Evolutionary conservation across 73 alveolate genomes (phyloP).

Genomic region (Paramecium tetraurelia): DNA sequence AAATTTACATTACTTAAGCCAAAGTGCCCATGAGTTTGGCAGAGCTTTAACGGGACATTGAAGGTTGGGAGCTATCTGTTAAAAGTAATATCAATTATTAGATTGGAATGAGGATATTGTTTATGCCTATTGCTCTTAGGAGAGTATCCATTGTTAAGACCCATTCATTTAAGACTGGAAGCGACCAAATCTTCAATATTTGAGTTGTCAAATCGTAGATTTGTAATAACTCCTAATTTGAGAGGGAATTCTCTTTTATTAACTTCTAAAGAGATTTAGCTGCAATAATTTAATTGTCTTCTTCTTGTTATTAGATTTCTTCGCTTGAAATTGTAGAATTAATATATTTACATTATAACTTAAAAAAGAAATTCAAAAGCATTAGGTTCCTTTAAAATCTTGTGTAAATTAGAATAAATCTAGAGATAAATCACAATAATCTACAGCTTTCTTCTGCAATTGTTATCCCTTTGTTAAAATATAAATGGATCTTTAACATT

Average conservation of each 20-base stretch:
- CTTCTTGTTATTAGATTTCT: constrained; percentile 31
- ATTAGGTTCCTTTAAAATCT: neutral
- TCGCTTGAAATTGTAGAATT: neutral
- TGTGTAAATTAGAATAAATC: neutral
- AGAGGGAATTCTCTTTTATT: neutral
- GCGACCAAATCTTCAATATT: constrained; percentile 54
- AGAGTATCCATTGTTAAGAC: neutral
- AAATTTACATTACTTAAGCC: constrained; percentile 16
- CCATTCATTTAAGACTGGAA: constrained; percentile 59
- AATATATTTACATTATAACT: neutral
- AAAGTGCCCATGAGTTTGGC: constrained; percentile 44
- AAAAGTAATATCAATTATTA: constrained; percentile 32
- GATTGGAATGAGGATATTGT: neutral
- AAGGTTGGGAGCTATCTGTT: constrained; percentile 56
- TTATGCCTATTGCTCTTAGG: neutral
- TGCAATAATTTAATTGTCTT: constrained; percentile 16
- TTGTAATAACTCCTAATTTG: neutral
- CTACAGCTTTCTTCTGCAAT: constrained; percentile 55
- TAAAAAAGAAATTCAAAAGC: neutral
- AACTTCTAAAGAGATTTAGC: neutral
- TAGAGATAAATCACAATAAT: neutral
- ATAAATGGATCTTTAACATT: constrained; percentile 44
- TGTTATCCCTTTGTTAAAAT: constrained; percentile 57
- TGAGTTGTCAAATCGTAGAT: constrained; percentile 33
- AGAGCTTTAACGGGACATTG: constrained; percentile 49